These are phyloP conservation scores for Boletus edulis DNA, from an alignment of 768 basidiomycete genomes.

Conservation along the genomic window DNA sequence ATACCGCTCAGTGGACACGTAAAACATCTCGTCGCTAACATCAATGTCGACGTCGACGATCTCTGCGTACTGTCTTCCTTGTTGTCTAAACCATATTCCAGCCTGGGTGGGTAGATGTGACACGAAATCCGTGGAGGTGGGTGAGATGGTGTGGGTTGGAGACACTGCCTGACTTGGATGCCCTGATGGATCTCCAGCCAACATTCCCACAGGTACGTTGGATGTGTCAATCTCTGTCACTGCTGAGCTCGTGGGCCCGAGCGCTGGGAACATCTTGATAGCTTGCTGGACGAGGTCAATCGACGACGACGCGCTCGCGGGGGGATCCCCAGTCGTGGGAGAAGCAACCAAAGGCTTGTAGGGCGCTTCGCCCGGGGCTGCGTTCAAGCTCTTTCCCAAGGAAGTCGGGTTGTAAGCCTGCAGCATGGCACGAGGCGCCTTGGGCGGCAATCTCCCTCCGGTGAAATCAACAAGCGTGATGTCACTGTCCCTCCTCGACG, in stretches of 20 bases:
- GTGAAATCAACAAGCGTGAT: constrained; percentile 21
- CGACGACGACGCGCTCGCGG: background rate
- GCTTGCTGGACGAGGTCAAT: constrained; percentile 3
- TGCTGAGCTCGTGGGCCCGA: background rate
- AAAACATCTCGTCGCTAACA: constrained; percentile 23
- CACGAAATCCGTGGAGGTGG: constrained; percentile 3
- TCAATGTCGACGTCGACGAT: constrained; percentile 23
- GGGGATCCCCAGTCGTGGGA: background rate
- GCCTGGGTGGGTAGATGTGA: constrained; percentile 17
- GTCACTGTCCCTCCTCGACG: constrained; percentile 25
- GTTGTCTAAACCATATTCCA: constrained; percentile 27
- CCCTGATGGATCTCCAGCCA: background rate
- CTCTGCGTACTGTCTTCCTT: constrained; percentile 17
- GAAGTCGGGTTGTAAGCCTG: constrained; percentile 1
- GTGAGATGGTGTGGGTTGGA: background rate
- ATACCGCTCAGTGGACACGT: constrained; percentile 14
- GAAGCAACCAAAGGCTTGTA: background rate
- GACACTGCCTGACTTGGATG: background rate
- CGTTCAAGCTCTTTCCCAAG: background rate
- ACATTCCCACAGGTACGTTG: background rate
- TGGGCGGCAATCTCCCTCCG: constrained; percentile 13
- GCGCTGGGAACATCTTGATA: constrained; percentile 7
- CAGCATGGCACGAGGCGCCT: constrained; percentile 22
- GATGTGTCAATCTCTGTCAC: background rate
- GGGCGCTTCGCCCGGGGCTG: background rate